Conservation (phyloP, 2,329 filamentous ascomycete genomes). For the Beauveria bassiana region DNA sequence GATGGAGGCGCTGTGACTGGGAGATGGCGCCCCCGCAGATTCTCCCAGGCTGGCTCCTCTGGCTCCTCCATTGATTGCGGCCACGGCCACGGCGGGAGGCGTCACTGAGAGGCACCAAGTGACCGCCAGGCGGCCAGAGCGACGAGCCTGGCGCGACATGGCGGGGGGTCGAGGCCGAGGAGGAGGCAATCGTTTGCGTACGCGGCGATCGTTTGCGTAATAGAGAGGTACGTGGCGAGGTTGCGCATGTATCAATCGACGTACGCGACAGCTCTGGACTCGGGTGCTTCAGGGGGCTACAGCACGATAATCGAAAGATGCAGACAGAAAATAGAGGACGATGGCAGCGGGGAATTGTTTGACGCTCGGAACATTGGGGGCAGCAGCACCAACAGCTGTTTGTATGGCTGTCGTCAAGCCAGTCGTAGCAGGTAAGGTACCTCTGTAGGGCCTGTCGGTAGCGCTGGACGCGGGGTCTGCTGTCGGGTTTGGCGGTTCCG, state of each 20-base stretch:
- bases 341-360: not conserved
- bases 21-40: not conserved
- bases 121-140: conserved; percentile 6
- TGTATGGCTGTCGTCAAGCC: too few relatives aligned
- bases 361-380: not conserved
- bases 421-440: too few relatives aligned
- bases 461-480: too few relatives aligned
- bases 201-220: not conserved
- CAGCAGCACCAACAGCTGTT: not conserved
- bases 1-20: not conserved
- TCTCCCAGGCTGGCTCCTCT: not conserved
- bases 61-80: not conserved
- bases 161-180: not conserved
- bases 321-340: not conserved
- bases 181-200: not conserved
- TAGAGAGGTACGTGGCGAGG: too few relatives aligned
- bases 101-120: conserved; percentile 8
- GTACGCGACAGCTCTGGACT: too few relatives aligned
- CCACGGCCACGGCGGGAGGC: not conserved
- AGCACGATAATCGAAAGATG: not conserved
- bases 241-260: too few relatives aligned
- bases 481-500: not conserved
- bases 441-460: too few relatives aligned
- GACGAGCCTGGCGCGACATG: conserved; percentile 10
- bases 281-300: too few relatives aligned